Conservation (phyloP, 805 yeast genomes). For the Candida anglica region DNA sequence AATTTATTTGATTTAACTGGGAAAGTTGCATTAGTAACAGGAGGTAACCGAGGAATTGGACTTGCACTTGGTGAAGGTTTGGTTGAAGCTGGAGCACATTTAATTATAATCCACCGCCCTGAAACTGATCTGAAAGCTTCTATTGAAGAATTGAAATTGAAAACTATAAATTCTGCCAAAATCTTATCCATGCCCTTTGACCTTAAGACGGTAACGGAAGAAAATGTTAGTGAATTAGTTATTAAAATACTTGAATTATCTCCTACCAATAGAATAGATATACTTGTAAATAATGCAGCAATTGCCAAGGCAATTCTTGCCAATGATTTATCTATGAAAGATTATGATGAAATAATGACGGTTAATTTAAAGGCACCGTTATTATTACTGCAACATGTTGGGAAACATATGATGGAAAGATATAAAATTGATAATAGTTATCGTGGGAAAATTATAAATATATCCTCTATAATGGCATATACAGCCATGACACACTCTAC, state of each 20-base stretch:
- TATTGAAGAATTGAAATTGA: slow-evolving; percentile 5
- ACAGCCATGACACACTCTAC: slow-evolving; percentile 25
- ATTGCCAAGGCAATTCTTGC: slow-evolving; percentile 6
- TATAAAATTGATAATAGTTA: slow-evolving; percentile 2
- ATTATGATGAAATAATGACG: slow-evolving; percentile 8
- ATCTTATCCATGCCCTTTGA: slow-evolving; percentile 3
- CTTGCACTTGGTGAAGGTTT: slow-evolving; percentile 11
- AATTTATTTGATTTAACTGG: slow-evolving; percentile 2
- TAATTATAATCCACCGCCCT: slow-evolving; percentile 11
- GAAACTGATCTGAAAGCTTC: slow-evolving; percentile 4
- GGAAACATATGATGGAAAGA: slow-evolving; percentile 9
- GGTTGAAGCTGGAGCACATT: slow-evolving; percentile 13
- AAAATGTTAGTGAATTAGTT: slow-evolving; percentile 1
- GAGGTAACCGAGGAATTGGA: slow-evolving; percentile 16
- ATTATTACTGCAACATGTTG: slow-evolving; percentile 8
- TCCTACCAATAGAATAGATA: slow-evolving; percentile 8
- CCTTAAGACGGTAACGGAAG: background rate
- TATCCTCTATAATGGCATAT: slow-evolving; percentile 32
- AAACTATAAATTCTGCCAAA: slow-evolving; percentile 7
- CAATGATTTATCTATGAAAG: slow-evolving; percentile 9
- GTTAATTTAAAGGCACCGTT: slow-evolving; percentile 10
- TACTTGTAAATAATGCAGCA: slow-evolving; percentile 14
- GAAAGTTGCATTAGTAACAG: slow-evolving; percentile 12
- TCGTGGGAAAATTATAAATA: slow-evolving; percentile 34
- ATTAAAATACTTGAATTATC: slow-evolving; percentile 4